Conservation (phyloP, 306 rosid species). For the Echinosophora koreensis region DNA sequence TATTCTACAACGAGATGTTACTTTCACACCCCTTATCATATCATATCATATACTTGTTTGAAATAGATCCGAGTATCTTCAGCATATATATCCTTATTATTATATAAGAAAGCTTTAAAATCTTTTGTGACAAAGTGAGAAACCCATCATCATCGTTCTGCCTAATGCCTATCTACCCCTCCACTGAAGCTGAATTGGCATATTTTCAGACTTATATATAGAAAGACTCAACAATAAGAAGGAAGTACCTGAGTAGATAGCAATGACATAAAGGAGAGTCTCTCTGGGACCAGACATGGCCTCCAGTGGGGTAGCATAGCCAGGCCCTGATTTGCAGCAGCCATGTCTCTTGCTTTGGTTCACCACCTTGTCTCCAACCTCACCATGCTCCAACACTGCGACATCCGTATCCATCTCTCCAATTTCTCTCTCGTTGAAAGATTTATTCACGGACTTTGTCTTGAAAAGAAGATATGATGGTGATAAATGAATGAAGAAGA, state of each 20-base stretch:
- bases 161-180: no score
- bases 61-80: no score
- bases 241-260: conserved; percentile 59
- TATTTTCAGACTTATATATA: no score
- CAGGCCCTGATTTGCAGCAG: conserved; percentile 72
- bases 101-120: no score
- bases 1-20: not conserved
- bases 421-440: no score
- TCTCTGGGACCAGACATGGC: conserved; percentile 90
- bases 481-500: no score
- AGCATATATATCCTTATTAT: no score
- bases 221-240: not conserved
- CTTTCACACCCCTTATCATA: not conserved
- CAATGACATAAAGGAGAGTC: conserved; percentile 70
- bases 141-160: no score
- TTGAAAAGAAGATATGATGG: no score
- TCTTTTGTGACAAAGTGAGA: no score
- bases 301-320: conserved; percentile 70
- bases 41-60: not conserved
- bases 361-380: not conserved
- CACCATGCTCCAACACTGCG: conserved; percentile 12
- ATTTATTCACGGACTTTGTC: no score
- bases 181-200: no score
- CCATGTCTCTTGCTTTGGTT: conserved; percentile 28
- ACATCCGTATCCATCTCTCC: conserved; percentile 31